These are phyloP conservation scores for Cladosporium sp. DNA, from an alignment of 2,329 filamentous ascomycete species.

Conservation along the genomic window DNA sequence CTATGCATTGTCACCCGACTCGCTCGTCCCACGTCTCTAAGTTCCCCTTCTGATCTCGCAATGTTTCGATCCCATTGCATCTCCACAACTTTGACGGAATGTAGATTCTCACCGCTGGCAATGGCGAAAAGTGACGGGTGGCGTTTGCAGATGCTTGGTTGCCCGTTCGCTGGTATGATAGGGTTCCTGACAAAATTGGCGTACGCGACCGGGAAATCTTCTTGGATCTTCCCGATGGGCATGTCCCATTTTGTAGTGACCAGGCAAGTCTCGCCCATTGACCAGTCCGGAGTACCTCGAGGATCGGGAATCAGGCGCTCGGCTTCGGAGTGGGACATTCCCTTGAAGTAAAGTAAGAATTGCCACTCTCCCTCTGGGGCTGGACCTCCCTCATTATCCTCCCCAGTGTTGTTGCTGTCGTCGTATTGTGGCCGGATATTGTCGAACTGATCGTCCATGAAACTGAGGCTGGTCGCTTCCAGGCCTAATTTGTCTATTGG, in stretches of 20 bases:
- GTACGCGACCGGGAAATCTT: neutral
- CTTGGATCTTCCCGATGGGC: neutral
- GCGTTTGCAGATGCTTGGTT: neutral
- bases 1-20: neutral
- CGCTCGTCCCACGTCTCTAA: neutral
- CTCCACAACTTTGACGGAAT: neutral
- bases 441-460: neutral
- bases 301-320: neutral
- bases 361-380: neutral
- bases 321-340: neutral
- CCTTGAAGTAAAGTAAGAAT: neutral
- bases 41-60: neutral
- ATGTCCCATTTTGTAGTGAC: neutral
- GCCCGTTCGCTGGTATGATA: neutral
- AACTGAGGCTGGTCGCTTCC: neutral
- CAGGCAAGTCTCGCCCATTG: neutral
- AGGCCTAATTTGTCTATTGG: neutral
- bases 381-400: neutral
- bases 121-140: neutral
- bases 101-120: neutral
- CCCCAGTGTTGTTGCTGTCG: neutral
- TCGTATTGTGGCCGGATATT: neutral
- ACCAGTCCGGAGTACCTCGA: neutral
- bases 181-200: neutral
- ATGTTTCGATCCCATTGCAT: neutral